Evolutionary conservation across 202 grass and related monocot genomes (phyloP).

Genomic region (Zoysia matrella): DNA sequence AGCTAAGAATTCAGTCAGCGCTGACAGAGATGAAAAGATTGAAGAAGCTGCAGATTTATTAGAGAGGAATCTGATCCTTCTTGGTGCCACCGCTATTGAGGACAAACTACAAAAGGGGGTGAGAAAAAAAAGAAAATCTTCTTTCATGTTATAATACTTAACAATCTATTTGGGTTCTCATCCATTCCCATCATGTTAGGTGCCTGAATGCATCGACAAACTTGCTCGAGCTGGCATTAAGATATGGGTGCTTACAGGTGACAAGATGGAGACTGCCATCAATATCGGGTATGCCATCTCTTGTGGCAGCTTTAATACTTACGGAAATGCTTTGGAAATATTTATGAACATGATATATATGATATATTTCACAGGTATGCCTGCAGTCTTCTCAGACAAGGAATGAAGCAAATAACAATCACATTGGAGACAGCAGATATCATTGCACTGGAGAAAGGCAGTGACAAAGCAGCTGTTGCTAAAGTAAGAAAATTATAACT

Average conservation of each 20-base stretch:
- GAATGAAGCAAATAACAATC: slow-evolving; percentile 93
- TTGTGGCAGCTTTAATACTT: slow-evolving; percentile 5
- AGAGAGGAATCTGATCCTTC: slow-evolving; percentile 79
- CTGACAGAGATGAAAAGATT: slow-evolving; percentile 72
- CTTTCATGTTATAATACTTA: background rate
- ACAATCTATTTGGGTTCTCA: slow-evolving; percentile 14
- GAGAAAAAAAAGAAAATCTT: slow-evolving; percentile 32
- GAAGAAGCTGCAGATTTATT: slow-evolving; percentile 73
- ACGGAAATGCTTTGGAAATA: slow-evolving; percentile 17
- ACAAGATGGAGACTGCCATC: slow-evolving; percentile 98
- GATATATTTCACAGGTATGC: slow-evolving; percentile 62
- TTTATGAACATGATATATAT: background rate
- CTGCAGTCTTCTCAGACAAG: slow-evolving; percentile 91
- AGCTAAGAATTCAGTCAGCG: slow-evolving; percentile 77
- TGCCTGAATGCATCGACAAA: slow-evolving; percentile 95
- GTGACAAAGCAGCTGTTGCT: slow-evolving; percentile 55
- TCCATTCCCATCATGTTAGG: slow-evolving; percentile 48
- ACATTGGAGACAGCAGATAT: slow-evolving; percentile 66
- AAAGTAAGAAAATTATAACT: slow-evolving; percentile 49
- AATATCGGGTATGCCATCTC: slow-evolving; percentile 78
- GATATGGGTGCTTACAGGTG: slow-evolving; percentile 93
- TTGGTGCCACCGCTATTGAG: slow-evolving; percentile 94
- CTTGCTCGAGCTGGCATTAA: slow-evolving; percentile 95
- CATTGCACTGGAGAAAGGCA: slow-evolving; percentile 62
- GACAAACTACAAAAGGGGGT: slow-evolving; percentile 95